These are phyloP conservation scores for Penicillium freii DNA, from an alignment of 2,329 filamentous ascomycete species.

Conservation along the genomic window DNA sequence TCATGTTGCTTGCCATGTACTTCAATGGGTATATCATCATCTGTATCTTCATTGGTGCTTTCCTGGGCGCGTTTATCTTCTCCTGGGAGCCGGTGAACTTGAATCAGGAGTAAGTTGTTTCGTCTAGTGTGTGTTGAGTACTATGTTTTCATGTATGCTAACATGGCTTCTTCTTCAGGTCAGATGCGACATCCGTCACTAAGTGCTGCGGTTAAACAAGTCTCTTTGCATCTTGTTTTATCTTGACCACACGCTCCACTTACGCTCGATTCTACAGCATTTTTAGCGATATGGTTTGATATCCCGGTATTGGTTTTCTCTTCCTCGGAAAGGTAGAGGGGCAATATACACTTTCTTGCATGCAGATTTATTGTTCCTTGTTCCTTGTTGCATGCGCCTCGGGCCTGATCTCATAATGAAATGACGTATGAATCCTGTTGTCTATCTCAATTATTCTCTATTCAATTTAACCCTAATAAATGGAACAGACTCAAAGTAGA, in stretches of 20 bases:
- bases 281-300: background rate
- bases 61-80: conserved; percentile 69
- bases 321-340: background rate
- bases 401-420: background rate
- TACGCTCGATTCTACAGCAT: background rate
- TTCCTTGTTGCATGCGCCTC: background rate
- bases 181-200: background rate
- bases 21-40: conserved; percentile 75
- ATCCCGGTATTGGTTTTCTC: background rate
- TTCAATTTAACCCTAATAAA: background rate
- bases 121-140: too few species aligned
- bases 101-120: conserved; percentile 2
- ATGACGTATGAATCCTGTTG: background rate
- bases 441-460: background rate
- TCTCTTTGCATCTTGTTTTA: background rate
- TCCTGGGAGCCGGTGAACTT: conserved; percentile 59
- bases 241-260: background rate
- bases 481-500: background rate
- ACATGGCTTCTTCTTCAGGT: background rate
- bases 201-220: conserved; percentile 3
- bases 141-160: background rate
- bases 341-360: background rate
- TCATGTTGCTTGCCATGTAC: conserved; percentile 69
- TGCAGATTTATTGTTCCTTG: background rate
- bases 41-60: conserved; percentile 74